Evolutionary conservation across 352 stramenopile species (phyloP), one percentile per base, ranked within the genome.

Genomic region (Bremia lactucae): DNA sequence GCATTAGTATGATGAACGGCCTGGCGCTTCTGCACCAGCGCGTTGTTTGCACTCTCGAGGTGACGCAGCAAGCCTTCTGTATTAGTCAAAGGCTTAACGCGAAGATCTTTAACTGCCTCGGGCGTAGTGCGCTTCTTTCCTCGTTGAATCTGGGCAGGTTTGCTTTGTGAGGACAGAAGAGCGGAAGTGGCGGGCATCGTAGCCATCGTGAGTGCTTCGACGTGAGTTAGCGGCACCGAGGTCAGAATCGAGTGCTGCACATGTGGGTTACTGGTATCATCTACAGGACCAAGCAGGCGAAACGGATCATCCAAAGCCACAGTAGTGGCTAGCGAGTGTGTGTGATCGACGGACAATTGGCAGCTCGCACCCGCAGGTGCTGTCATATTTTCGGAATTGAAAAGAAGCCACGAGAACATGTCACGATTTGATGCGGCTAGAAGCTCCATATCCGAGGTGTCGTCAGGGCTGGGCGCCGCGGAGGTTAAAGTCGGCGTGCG

Each of bases 401-500:
- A 84, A 16, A 89, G 55, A 43, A 87, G 61, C 76, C 76, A 89
- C 40, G 76, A 87, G 48, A 89, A 87, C 73, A 89, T 83, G 51
- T 89, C 76, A 38, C 75, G 75, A 55, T 84, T 88, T 18, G 72
- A 70, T 40, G 56, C 65, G 41, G 59, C 62, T 38, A 87, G 60
- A 7, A 87, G 55, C 43, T 87, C 75, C 58, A 85, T 74, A 19
- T 87, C 75, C 25, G 61, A 53, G 23, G 65, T 52, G 19, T 74
- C 68, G 21, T 68, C 55, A 11, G 44, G 46, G 19, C 35, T 22
- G 13, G 42, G 43, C 46, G 48, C 36, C 42, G 46, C 31, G 20
- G 52, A 48, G 21, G 53, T 26, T 36, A 58, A 36, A 2, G 48
- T 55, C 13, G 57, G 51, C 21, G 46, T 55, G 36, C 36, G 50